Percentiles rank a stretch among this genome's conserved stretches.
phyloP scores from a whole-genome alignment of 352 stramenopile species.

The Pythium vanterpoolii region DNA sequence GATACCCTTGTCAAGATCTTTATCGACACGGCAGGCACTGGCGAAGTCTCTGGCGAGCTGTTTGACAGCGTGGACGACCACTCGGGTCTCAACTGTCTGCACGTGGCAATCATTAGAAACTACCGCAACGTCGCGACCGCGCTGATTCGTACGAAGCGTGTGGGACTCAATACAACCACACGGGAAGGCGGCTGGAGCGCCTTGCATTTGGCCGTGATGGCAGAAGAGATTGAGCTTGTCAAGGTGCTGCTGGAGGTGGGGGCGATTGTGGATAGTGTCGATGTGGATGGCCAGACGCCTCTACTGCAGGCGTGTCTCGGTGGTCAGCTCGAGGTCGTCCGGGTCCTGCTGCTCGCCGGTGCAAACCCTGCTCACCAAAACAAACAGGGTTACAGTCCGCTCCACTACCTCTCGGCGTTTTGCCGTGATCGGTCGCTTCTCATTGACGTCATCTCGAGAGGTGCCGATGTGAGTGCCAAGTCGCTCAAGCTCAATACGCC shows the following conservation, averaged over 20 bases:
- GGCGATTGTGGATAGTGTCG: slow-evolving; percentile 56
- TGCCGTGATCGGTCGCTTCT: slow-evolving; percentile 51
- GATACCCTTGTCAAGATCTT: slow-evolving; percentile 48
- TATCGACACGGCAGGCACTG: slow-evolving; percentile 11
- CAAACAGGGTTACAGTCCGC: slow-evolving; percentile 54
- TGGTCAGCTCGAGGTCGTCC: slow-evolving; percentile 45
- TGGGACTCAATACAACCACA: slow-evolving; percentile 49
- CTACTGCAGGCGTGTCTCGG: slow-evolving; percentile 57
- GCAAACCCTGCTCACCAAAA: slow-evolving; percentile 68
- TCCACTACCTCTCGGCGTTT: slow-evolving; percentile 68
- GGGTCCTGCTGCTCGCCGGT: slow-evolving; percentile 37
- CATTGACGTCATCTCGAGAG: slow-evolving; percentile 39
- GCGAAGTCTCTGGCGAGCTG: slow-evolving; percentile 15
- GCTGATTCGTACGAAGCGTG: slow-evolving; percentile 38
- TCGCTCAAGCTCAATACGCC: slow-evolving; percentile 73
- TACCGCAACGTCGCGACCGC: slow-evolving; percentile 40
- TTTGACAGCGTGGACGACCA: slow-evolving; percentile 46
- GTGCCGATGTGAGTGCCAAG: slow-evolving; percentile 64
- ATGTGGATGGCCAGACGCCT: slow-evolving; percentile 57
- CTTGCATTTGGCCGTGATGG: slow-evolving; percentile 65
- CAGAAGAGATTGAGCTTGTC: slow-evolving; percentile 43
- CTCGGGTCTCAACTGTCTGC: slow-evolving; percentile 46
- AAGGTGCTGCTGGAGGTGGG: slow-evolving; percentile 41
- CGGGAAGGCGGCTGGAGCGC: slow-evolving; percentile 46
- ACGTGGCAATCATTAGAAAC: slow-evolving; percentile 63